A percentile compares a stretch with the other conserved stretches of the same genome.
phyloP scores from a whole-genome alignment of 2,329 filamentous ascomycete genomes.

The Zelopaecilomyces penicillatus region DNA sequence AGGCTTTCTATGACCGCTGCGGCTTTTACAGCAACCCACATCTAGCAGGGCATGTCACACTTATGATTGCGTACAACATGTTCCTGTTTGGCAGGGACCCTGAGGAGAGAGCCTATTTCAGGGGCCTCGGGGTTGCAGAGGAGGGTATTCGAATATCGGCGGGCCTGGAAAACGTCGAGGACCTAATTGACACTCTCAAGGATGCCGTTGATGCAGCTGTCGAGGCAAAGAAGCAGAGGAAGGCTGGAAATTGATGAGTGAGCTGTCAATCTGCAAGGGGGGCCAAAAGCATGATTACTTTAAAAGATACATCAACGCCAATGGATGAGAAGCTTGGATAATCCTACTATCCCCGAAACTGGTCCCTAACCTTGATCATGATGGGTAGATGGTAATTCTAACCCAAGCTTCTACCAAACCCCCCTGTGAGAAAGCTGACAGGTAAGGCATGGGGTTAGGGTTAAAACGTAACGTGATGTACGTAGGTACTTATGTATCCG shows the following conservation, averaged over 20 bases:
- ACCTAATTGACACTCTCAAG: slow-evolving; percentile 31
- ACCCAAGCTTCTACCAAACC: too few relatives aligned
- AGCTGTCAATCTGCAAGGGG: too few relatives aligned
- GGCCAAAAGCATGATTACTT: too few relatives aligned
- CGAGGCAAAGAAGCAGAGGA: slow-evolving; percentile 7
- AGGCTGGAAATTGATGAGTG: not conserved
- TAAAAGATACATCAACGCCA: too few relatives aligned
- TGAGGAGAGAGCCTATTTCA: slow-evolving; percentile 28
- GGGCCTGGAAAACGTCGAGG: slow-evolving; percentile 36
- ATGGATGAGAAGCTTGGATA: too few relatives aligned
- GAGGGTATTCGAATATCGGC: slow-evolving; percentile 39
- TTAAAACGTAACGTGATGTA: too few relatives aligned
- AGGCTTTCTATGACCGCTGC: slow-evolving; percentile 41
- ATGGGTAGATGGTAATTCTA: too few relatives aligned
- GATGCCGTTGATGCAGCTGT: slow-evolving; percentile 11
- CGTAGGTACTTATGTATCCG: too few relatives aligned
- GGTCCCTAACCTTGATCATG: too few relatives aligned
- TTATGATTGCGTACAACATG: slow-evolving; percentile 40
- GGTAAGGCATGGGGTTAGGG: too few relatives aligned
- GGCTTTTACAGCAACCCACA: slow-evolving; percentile 44
- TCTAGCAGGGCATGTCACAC: slow-evolving; percentile 43
- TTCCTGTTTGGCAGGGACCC: slow-evolving; percentile 32
- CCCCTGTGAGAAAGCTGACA: too few relatives aligned
- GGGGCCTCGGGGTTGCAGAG: slow-evolving; percentile 27
- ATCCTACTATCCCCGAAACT: too few relatives aligned